Base-by-base conservation (phyloP, 352 stramenopile species). In the Pythium volutum region DNA sequence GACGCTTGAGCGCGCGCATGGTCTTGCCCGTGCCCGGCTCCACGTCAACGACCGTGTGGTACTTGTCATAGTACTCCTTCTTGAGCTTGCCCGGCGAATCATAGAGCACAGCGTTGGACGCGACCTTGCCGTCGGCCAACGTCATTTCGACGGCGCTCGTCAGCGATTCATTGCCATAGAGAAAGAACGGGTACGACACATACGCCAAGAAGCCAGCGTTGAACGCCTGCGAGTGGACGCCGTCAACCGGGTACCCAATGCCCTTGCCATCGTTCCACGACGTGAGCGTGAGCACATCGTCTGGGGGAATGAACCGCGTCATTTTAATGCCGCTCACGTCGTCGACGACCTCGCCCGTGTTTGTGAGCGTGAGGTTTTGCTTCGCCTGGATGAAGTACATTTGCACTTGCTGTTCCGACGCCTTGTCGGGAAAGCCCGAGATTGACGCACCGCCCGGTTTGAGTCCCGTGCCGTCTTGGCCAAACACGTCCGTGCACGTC, bases 21-120 rank as follows among this genome's bases (percentile, higher is more conserved):
- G 82, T 82, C 74, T 90, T 85, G 27, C 82, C 82, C 18, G 77
- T 86, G 22, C 72, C 76, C n/a, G 77, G 67, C 55, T 92, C 80
- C 5, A 92, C 72, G 64, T 90, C 82, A 23, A 89, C 62, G n/a
- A 75, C 75, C 29, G 79, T 92, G 45, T 71, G 54, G 69, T 87
- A 90, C 27, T 57, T 62, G 36, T 73, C 69, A 33, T 52, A 46
- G 63, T 85, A 84, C 48, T 38, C 68, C 9, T 70, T 56, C 62
- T 82, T 76, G 46, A 86, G 73, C 58, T 64, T 67, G 16, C 75
- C 75, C 27, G 72, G 62, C 23, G 71, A 60, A 29, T 77, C 70
- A 67, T 87, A 90, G 38, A 92, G 69, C 16, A 61, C 56, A n/a
- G 67, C 56, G 15, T 58, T n/a, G 9, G 70, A 72, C 46, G 79